These are phyloP conservation scores for Tolypocladium tropicale DNA, from an alignment of 2,329 filamentous ascomycete genomes.

Conservation along the genomic window DNA sequence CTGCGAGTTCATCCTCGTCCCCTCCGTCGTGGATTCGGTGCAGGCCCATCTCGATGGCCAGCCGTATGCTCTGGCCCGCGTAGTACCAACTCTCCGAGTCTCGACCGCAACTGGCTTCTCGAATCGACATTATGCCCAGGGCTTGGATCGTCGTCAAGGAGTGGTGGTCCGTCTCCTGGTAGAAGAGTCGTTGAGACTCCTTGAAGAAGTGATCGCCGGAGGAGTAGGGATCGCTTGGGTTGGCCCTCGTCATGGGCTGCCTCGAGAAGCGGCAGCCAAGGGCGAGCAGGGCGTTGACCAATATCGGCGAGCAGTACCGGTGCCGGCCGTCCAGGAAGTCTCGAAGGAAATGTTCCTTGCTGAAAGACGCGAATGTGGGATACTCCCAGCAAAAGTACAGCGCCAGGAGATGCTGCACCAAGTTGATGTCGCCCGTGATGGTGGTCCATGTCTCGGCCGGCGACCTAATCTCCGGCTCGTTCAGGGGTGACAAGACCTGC, in stretches of 20 bases:
- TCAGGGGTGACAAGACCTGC: conserved; percentile 36
- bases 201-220: conserved; percentile 68
- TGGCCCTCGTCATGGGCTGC: conserved; percentile 51
- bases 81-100: conserved; percentile 67
- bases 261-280: conserved; percentile 60
- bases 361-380: conserved; percentile 63
- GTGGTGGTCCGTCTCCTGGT: conserved; percentile 47
- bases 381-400: conserved; percentile 71
- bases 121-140: conserved; percentile 64
- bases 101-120: conserved; percentile 62
- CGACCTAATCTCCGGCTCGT: conserved; percentile 31
- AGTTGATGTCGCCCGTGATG: conserved; percentile 44
- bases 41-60: conserved; percentile 62
- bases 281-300: conserved; percentile 56
- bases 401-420: conserved; percentile 54
- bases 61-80: conserved; percentile 59
- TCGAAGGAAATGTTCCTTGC: conserved; percentile 58
- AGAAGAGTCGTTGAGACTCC: conserved; percentile 53
- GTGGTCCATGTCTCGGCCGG: conserved; percentile 45
- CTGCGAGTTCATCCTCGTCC: conserved; percentile 46
- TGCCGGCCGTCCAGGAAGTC: conserved; percentile 52
- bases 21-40: conserved; percentile 41
- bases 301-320: conserved; percentile 57
- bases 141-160: conserved; percentile 63
- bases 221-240: conserved; percentile 50